Evolutionary conservation across 2,329 filamentous ascomycete species (phyloP), one percentile per base, ranked within the genome.

Genomic region (Colletotrichum lindemuthianum): DNA sequence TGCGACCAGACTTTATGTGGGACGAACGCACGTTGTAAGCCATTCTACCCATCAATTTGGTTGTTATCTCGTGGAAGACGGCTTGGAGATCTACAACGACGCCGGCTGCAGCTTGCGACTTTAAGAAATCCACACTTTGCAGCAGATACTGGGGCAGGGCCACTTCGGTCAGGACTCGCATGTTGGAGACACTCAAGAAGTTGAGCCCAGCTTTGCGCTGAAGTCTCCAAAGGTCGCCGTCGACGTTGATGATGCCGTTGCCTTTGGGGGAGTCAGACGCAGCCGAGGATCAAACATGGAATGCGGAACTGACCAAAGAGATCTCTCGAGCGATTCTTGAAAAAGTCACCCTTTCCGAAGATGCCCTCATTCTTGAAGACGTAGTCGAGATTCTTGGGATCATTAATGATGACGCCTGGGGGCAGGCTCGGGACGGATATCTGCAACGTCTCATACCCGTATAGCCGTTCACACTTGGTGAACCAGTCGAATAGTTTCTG

Each of bases 11-110:
- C 4, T 24, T 2, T 4, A 24, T 24, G 24, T 24, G 24, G 24
- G 24, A 24, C 24, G 24, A 24, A 24, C 24, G 24, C 24, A 80
- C 82, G 71, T 88, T 84, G 69, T 90, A 90, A 12, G 88, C 88
- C 85, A 90, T 88, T 66, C 82, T 82, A n/a, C 88, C 88, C 84
- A 90, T 89, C 32, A 90, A 71, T 63, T 86, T 81, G 24, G 87
- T 90, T 1, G 88, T 90, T 49, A 90, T 82, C 71, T 89, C 87
- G 57, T 88, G 85, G 49, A 90, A 84, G 2, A 87, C 76, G n/a
- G 76, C 77, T 69, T 90, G 86, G 51, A 90, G 73, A 70, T 90
- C 86, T 2, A 88, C 75, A 0, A 66, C 68, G 1, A 64, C 68
- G 1, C 70, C 70, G 0, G 66, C 70, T 2, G 72, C 70, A 0